Percentiles rank a stretch among this genome's conserved stretches.
These are phyloP conservation scores for Penicillium crystallinum DNA, from an alignment of 495 filamentous ascomycete species.

Conservation along the genomic window DNA sequence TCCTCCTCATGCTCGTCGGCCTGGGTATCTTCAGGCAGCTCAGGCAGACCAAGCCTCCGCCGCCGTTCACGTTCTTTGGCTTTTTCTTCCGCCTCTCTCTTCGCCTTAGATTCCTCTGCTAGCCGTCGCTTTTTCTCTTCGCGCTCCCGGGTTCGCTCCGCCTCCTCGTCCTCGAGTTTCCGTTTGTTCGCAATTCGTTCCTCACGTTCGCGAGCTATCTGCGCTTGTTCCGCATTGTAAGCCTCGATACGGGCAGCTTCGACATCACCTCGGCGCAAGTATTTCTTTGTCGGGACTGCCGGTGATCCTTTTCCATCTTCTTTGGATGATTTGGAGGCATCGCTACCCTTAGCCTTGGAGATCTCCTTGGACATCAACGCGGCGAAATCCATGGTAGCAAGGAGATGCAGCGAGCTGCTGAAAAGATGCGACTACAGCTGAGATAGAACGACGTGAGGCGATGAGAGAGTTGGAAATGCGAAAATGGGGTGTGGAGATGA, in stretches of 20 bases:
- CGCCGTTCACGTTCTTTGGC: constrained; percentile 49
- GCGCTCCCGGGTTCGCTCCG: constrained; percentile 56
- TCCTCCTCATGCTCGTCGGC: constrained; percentile 45
- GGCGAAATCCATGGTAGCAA: constrained; percentile 81
- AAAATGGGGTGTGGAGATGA: not conserved
- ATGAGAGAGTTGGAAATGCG: not conserved
- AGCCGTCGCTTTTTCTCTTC: constrained; percentile 76
- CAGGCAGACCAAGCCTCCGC: constrained; percentile 63
- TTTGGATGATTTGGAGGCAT: constrained; percentile 24
- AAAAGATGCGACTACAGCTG: not conserved
- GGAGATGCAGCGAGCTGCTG: not conserved
- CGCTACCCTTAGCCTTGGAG: constrained; percentile 60
- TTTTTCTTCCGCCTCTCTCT: constrained; percentile 66
- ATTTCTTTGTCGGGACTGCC: constrained; percentile 59
- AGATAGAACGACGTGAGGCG: not conserved
- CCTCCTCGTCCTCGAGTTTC: constrained; percentile 85
- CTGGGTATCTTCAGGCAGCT: constrained; percentile 49
- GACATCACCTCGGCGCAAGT: constrained; percentile 76
- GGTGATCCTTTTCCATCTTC: constrained; percentile 19
- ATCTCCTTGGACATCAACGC: constrained; percentile 87
- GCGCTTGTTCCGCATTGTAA: constrained; percentile 75
- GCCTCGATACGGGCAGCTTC: constrained; percentile 77
- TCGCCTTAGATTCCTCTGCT: constrained; percentile 68
- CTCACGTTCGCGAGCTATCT: constrained; percentile 61
- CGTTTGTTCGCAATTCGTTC: constrained; percentile 68